These are phyloP conservation scores for Alopecurus myosuroides DNA, from an alignment of 176 grass and related monocot species.

Conservation along the genomic window DNA sequence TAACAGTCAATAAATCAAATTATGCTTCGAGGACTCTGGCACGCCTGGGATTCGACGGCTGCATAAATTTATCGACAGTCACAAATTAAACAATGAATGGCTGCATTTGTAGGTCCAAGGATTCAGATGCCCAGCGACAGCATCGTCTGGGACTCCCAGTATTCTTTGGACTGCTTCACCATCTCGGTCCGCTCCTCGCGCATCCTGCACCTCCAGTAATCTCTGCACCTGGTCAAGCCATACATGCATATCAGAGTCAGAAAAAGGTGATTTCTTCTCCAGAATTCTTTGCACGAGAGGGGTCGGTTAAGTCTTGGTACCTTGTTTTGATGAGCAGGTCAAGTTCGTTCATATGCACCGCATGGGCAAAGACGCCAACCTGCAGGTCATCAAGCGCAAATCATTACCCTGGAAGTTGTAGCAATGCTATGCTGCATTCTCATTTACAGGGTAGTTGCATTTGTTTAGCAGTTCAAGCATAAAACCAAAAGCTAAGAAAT, in stretches of 20 bases:
- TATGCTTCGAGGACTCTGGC: not conserved
- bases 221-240: constrained; percentile 38
- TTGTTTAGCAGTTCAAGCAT: not conserved
- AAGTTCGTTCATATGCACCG: constrained; percentile 60
- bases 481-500: not conserved
- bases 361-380: constrained; percentile 48
- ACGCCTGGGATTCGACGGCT: not conserved
- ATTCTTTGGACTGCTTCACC: constrained; percentile 76
- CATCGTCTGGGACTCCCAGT: constrained; percentile 68
- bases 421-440: not conserved
- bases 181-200: constrained; percentile 42
- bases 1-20: constrained; percentile 11
- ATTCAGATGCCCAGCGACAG: constrained; percentile 47
- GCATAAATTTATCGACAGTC: constrained; percentile 11
- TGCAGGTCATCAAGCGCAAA: constrained; percentile 4
- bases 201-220: constrained; percentile 54
- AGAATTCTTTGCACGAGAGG: not conserved
- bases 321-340: constrained; percentile 57
- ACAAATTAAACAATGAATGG: not conserved
- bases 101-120: not conserved
- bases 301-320: not conserved
- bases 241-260: not conserved
- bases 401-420: not conserved
- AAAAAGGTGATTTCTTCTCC: not conserved
- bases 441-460: not conserved